phyloP scores from a whole-genome alignment of 1,284 basidiomycete genomes.

The Phenoliferia sp. region DNA sequence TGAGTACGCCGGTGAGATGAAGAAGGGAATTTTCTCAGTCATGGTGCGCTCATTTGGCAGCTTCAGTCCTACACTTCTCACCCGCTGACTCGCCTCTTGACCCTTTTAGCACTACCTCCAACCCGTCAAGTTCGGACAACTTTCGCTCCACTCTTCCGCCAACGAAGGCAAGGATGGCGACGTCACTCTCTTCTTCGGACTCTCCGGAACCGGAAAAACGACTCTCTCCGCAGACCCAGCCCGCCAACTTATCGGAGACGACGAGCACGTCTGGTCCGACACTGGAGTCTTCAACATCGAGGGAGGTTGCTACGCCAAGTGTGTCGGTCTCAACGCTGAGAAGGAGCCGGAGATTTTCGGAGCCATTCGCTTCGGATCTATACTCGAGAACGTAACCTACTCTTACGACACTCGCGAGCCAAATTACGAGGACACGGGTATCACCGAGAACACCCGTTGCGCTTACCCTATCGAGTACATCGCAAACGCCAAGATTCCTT shows the following conservation, averaged over 20 bases:
- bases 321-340: constrained; percentile 90
- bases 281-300: constrained; percentile 99
- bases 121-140: constrained; percentile 96
- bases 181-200: constrained; percentile 98
- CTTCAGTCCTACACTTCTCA: neutral
- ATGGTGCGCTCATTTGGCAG: constrained; percentile 58
- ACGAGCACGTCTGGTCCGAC: constrained; percentile 97
- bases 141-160: constrained; percentile 98
- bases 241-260: constrained; percentile 88
- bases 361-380: constrained; percentile 82
- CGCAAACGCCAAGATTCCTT: constrained; percentile 90
- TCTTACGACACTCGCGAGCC: constrained; percentile 78
- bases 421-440: constrained; percentile 92
- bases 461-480: constrained; percentile 97
- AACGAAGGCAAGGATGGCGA: constrained; percentile 90
- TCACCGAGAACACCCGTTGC: constrained; percentile 89
- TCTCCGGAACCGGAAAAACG: constrained; percentile 97
- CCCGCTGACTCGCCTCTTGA: constrained; percentile 14
- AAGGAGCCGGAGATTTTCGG: constrained; percentile 97
- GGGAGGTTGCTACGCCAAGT: constrained; percentile 97
- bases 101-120: constrained; percentile 80
- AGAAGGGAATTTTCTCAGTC: constrained; percentile 99
- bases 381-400: constrained; percentile 86
- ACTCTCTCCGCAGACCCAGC: constrained; percentile 90
- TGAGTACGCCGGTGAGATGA: constrained; percentile 99